These are phyloP conservation scores for Hypericum perforatum DNA, from an alignment of 345 rosid species.

Conservation along the genomic window DNA sequence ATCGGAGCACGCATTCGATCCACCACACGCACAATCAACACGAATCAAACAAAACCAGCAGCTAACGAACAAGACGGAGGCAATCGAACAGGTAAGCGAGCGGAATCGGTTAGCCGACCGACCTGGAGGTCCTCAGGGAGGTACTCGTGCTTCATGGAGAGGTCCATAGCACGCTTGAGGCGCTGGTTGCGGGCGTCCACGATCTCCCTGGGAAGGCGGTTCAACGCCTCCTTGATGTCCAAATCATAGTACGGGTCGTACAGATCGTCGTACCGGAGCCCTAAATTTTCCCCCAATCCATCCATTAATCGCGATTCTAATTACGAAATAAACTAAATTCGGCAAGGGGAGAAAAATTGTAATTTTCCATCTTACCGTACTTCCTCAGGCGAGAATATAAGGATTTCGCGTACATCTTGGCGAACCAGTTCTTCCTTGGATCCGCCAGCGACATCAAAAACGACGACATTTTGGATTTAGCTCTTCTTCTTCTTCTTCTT, in stretches of 20 bases:
- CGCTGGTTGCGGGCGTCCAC: constrained; percentile 95
- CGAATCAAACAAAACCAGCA: too few relatives aligned
- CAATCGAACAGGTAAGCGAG: not conserved
- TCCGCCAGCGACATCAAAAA: constrained; percentile 36
- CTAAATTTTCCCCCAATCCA: constrained; percentile 20
- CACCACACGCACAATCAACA: too few relatives aligned
- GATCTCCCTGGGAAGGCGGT: constrained; percentile 79
- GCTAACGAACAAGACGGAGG: not conserved
- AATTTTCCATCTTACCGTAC: constrained; percentile 33
- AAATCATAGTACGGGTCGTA: constrained; percentile 71
- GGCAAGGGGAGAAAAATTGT: constrained; percentile 18
- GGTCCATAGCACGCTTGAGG: constrained; percentile 96
- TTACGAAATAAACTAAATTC: not conserved
- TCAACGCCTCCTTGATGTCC: constrained; percentile 83
- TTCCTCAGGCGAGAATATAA: constrained; percentile 54
- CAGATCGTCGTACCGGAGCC: constrained; percentile 85
- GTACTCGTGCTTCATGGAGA: constrained; percentile 94
- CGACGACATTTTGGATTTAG: constrained; percentile 30
- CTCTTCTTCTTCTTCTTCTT: not conserved
- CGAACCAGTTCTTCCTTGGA: constrained; percentile 73
- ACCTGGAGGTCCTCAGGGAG: constrained; percentile 81
- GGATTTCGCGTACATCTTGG: constrained; percentile 63
- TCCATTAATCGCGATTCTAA: not conserved
- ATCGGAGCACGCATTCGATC: too few relatives aligned
- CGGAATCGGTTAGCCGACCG: not conserved